Evolutionary conservation across 768 basidiomycete species (phyloP), one percentile per base, ranked within the genome.

Genomic region (Russula sp.): DNA sequence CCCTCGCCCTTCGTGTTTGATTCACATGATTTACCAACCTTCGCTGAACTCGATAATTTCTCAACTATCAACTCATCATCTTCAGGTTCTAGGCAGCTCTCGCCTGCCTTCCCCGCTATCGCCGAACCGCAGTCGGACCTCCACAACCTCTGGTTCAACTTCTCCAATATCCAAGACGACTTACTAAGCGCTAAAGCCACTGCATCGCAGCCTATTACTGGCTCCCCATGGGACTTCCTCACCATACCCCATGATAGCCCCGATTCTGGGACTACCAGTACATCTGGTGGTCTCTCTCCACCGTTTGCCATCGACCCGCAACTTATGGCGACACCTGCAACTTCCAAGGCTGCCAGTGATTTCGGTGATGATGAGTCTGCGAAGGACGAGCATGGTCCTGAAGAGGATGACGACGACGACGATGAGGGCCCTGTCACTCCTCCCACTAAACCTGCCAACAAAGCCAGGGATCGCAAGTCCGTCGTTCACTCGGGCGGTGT

Each of bases 401-500:
- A 75, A 37, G 70, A 74, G 68, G 75, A 78, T 0, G 64, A 69
- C 5, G 74, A 77, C 0, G 67, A 76, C 22, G 74, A 74, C 31
- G 74, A 76, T 35, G 73, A 71, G 35, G 67, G 67, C 45, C 63
- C 59, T 49, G 60, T 47, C 58, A 69, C 59, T 62, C 71, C 58
- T 62, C 68, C 54, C 48, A 68, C 70, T 51, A 73, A 73, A 63
- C 63, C 65, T 16, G 59, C 66, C 55, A 69, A 72, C 8, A 83
- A 84, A 69, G 84, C 81, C 60, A 82, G 81, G 68, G 79, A 79
- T 1, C 77, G 86, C 52, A 84, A 82, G 68, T 84, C 88, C 35
- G 87, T 86, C 0, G 85, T 92, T 53, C 81, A 83, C 56, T 83
- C 84, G 3, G 90, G 90, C 4, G 91, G 90, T 16, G 75, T 93